phyloP scores from a whole-genome alignment of 257 asterid species.

The Ballota nigra region DNA sequence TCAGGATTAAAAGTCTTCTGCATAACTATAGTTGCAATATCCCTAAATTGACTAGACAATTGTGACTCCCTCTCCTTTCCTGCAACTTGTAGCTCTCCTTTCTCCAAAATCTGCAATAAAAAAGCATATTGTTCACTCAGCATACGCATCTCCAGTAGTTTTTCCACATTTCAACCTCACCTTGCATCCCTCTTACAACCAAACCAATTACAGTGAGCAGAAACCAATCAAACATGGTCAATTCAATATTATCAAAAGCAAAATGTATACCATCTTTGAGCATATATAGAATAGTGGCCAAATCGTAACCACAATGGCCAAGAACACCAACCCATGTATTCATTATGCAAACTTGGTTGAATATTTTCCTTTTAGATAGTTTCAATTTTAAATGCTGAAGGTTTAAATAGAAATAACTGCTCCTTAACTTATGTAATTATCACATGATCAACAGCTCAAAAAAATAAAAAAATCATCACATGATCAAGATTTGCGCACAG shows the following conservation, averaged over 20 bases:
- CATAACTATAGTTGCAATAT: slow-evolving; percentile 91
- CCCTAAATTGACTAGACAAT: slow-evolving; percentile 86
- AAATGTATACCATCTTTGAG: background rate
- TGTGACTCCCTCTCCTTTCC: slow-evolving; percentile 98
- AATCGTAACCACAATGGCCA: background rate
- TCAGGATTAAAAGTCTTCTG: slow-evolving; percentile 91
- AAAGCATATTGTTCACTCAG: slow-evolving; percentile 8
- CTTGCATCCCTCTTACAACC: no score
- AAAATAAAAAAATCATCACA: background rate
- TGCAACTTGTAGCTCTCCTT: slow-evolving; percentile 96
- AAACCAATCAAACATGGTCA: background rate
- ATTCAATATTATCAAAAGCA: background rate
- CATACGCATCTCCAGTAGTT: background rate
- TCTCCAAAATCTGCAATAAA: slow-evolving; percentile 78
- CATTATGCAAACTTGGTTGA: slow-evolving; percentile 6
- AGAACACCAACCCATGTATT: slow-evolving; percentile 1
- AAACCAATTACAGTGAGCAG: background rate
- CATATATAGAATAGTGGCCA: background rate
- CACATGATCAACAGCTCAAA: background rate
- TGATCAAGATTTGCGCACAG: background rate
- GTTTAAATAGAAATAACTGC: background rate
- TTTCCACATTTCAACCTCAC: background rate
- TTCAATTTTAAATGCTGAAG: background rate
- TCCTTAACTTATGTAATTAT: background rate
- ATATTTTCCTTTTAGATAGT: background rate